phyloP scores from a whole-genome alignment of 257 asterid genomes.

The Lycium barbarum region DNA sequence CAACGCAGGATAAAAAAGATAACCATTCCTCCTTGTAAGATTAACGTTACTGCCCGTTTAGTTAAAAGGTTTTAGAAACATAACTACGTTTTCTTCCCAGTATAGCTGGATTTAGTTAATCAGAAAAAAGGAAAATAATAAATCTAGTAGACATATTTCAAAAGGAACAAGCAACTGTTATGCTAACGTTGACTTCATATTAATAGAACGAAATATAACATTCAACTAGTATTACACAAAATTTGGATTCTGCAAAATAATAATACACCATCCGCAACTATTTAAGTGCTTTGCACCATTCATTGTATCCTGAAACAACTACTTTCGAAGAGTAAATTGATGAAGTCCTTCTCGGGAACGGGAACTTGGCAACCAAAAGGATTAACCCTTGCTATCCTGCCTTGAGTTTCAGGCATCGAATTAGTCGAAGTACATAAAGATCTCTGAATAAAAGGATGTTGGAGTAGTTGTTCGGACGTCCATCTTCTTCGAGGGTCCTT shows the following conservation, averaged over 20 bases:
- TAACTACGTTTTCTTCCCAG: no score
- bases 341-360: background rate
- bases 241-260: background rate
- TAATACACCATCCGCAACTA: background rate
- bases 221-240: background rate
- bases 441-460: conserved; percentile 22
- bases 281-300: background rate
- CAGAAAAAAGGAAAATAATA: no score
- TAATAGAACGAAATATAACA: background rate
- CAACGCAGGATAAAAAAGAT: no score
- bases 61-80: no score
- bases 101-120: no score
- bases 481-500: conserved; percentile 5
- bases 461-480: background rate
- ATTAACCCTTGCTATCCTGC: background rate
- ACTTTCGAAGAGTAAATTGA: background rate
- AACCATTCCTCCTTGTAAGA: no score
- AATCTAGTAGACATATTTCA: no score
- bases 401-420: background rate
- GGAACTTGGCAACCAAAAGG: background rate
- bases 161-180: no score
- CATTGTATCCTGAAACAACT: background rate
- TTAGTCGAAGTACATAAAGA: background rate
- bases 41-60: no score
- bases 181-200: background rate